Evolutionary conservation across 2,329 filamentous ascomycete species (phyloP).

Genomic region (Tympanopsis confertula): DNA sequence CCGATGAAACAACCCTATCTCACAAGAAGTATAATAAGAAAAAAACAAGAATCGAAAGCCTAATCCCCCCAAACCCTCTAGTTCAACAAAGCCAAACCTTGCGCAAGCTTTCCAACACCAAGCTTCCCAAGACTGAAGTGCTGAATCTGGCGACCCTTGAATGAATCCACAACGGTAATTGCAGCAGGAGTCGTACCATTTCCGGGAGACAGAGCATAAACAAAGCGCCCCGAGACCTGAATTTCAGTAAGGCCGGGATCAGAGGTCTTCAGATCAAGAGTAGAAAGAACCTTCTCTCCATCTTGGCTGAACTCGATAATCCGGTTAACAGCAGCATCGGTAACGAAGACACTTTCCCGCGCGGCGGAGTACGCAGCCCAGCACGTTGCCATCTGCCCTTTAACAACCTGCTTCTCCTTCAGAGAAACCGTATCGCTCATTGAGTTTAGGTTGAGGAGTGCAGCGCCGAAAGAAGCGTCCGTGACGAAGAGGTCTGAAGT

Average conservation of each 20-base stretch:
- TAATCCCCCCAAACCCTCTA: too few species aligned
- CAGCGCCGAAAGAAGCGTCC: slow-evolving; percentile 45
- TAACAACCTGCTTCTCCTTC: slow-evolving; percentile 25
- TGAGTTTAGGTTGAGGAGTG: slow-evolving; percentile 29
- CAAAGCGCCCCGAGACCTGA: slow-evolving; percentile 33
- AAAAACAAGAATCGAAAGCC: too few species aligned
- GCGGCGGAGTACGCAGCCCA: slow-evolving; percentile 38
- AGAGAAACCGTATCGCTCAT: slow-evolving; percentile 16
- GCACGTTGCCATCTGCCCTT: slow-evolving; percentile 42
- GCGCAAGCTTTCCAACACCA: too few species aligned
- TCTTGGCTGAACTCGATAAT: slow-evolving; percentile 42
- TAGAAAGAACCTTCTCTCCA: slow-evolving; percentile 32
- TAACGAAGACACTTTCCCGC: slow-evolving; percentile 42
- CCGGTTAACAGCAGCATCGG: slow-evolving; percentile 37
- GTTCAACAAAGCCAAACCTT: too few species aligned
- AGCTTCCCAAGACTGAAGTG: too few species aligned
- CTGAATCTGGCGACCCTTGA: too few species aligned
- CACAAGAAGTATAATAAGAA: too few species aligned
- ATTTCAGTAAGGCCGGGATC: slow-evolving; percentile 46
- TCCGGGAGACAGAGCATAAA: slow-evolving; percentile 45
- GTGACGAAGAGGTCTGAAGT: slow-evolving; percentile 33
- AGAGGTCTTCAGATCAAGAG: slow-evolving; percentile 28
- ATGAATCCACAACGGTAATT: neutral
- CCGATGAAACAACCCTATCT: too few species aligned
- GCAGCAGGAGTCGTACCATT: slow-evolving; percentile 24